A percentile compares a stretch with the other conserved stretches of the same genome.
These are phyloP conservation scores for Rhizopogon rudus DNA, from an alignment of 768 basidiomycete species.

Conservation along the genomic window DNA sequence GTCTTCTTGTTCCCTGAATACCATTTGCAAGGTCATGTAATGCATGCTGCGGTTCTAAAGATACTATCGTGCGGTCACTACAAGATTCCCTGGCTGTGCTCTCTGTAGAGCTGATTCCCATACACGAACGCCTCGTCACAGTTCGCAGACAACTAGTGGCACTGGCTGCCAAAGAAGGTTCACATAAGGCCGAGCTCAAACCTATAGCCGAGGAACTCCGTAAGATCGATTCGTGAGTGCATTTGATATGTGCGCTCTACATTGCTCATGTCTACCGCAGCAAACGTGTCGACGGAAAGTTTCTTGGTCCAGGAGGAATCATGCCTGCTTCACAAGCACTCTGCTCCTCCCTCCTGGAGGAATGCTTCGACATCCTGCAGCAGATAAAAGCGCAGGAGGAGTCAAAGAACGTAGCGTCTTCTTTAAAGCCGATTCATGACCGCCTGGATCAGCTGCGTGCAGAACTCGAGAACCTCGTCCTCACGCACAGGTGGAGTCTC, in stretches of 20 bases:
- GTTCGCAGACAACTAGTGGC: constrained; percentile 86
- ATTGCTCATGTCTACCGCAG: constrained; percentile 29
- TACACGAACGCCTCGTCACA: constrained; percentile 85
- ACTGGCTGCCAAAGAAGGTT: constrained; percentile 82
- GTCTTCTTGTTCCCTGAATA: constrained; percentile 25
- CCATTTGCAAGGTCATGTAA: constrained; percentile 1
- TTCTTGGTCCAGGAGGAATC: constrained; percentile 84
- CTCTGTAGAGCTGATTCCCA: constrained; percentile 83
- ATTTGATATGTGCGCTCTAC: constrained; percentile 9
- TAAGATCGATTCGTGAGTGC: constrained; percentile 91
- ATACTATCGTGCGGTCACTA: constrained; percentile 71
- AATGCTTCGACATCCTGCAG: constrained; percentile 93
- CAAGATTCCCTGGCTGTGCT: constrained; percentile 83
- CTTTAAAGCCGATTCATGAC: constrained; percentile 91
- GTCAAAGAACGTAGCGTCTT: constrained; percentile 78
- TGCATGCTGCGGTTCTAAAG: constrained; percentile 32
- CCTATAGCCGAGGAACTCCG: constrained; percentile 88
- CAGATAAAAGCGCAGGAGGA: constrained; percentile 95
- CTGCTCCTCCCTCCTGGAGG: constrained; percentile 88
- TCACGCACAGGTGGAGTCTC: constrained; percentile 96
- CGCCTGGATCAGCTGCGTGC: constrained; percentile 79
- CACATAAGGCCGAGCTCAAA: constrained; percentile 83
- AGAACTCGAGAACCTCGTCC: constrained; percentile 85
- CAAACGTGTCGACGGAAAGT: constrained; percentile 94
- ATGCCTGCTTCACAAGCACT: constrained; percentile 91